Evolutionary conservation across 495 filamentous ascomycete species (phyloP), one percentile per base, ranked within the genome.

Genomic region (Xylaria intraflava): DNA sequence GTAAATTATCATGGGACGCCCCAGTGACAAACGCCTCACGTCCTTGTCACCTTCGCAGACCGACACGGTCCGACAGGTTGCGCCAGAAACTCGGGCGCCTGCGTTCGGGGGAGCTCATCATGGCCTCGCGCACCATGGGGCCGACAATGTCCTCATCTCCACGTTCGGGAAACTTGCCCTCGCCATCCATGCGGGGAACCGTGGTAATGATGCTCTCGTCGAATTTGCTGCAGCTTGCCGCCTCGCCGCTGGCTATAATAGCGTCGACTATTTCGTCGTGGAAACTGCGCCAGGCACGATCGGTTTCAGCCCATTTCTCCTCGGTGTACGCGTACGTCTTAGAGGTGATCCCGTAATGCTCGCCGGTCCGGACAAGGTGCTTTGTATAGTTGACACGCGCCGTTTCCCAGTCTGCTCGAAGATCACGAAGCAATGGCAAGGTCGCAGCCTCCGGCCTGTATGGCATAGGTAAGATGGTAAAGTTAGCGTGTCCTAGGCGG

Each of bases 101-200:
- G 43, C 65, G 66, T 19, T 77, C 74, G 17, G 69, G 62, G 19
- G 72, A 69, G 22, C 64, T 60, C 75, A 78, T 78, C 46, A 72
- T 65, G 6, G 70, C 67, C 50, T 83, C 78, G 46, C 84, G 79
- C 11, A 83, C 81, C 91, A 96, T 96, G 3, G 91, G 90, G 0
- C 90, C 91, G 12, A 96, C 89, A 53, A 95, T 93, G 64, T 94
- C 89, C 49, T 89, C 84, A 59, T 95, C 89, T 24, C 88, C 90
- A 44, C 92, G 79, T 54, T 87, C 83, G 23, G 87, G 89, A 58
- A 95, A 96, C 69, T 95, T 95, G 44, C 81, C 82, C 53, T 88
- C 83, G 65, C 83, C 82, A 54, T 70, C 73, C 68, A 85, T 78
- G 24, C 66, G 60, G 0, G 74, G 75, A 9, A 77, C 69, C 1